A percentile compares a stretch with the other conserved stretches of the same genome.
These are phyloP conservation scores for Astrephomene gubernaculifera DNA, from an alignment of 139 green algal genomes.

Conservation along the genomic window DNA sequence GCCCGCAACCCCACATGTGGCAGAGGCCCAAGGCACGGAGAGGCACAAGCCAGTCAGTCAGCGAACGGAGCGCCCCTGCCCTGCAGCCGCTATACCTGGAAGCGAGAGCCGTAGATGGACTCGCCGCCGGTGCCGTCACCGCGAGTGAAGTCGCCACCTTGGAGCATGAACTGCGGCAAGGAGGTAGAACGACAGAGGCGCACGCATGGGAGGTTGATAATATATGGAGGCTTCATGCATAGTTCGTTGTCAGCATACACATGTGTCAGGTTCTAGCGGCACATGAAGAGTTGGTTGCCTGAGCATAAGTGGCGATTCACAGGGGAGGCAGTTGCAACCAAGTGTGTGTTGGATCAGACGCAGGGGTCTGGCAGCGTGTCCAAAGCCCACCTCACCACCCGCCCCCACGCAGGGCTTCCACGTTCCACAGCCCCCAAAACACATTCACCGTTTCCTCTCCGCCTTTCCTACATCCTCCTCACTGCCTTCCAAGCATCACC, in stretches of 20 bases:
- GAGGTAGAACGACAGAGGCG: neutral
- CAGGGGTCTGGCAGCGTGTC: neutral
- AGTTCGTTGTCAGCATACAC: neutral
- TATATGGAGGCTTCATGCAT: neutral
- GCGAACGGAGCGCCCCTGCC: no score
- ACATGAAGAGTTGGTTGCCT: neutral
- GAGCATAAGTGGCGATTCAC: neutral
- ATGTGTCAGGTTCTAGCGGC: neutral
- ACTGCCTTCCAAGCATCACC: neutral
- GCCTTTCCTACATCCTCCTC: neutral
- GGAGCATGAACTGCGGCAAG: slow-evolving; percentile 90
- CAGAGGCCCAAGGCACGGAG: no score
- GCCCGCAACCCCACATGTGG: no score
- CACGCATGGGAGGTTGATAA: neutral
- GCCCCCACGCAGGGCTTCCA: neutral
- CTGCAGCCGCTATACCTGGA: no score
- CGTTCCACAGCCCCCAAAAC: neutral
- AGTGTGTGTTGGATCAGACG: neutral
- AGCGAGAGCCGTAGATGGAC: slow-evolving; percentile 91
- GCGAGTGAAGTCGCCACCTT: slow-evolving; percentile 89
- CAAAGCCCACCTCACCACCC: neutral
- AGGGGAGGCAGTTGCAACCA: neutral
- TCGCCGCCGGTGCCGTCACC: slow-evolving; percentile 88
- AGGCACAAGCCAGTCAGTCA: no score
- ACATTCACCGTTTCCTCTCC: neutral